These are phyloP conservation scores for Trichoderma sp. DNA, from an alignment of 2,329 filamentous ascomycete species.

Conservation along the genomic window DNA sequence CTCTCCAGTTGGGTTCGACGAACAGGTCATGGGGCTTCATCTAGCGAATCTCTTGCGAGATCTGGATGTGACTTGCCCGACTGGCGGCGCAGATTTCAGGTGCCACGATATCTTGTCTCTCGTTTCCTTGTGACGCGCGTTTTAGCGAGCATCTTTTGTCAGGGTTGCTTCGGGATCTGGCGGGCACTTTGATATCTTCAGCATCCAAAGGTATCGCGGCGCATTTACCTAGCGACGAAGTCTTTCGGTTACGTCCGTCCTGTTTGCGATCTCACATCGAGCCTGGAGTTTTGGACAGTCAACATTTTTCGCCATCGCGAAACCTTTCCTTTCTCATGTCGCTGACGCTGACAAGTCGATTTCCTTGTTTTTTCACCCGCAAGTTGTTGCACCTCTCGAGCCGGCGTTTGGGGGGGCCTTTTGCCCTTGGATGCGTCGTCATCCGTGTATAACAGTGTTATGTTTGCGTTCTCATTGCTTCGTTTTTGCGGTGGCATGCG, in stretches of 20 bases:
- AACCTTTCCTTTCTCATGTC: slow-evolving; percentile 15
- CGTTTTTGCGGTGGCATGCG: background rate
- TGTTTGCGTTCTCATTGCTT: background rate
- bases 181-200: slow-evolving; percentile 20
- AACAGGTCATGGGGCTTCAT: slow-evolving; percentile 40
- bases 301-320: slow-evolving; percentile 17
- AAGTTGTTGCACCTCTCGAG: slow-evolving; percentile 24
- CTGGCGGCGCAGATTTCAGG: background rate
- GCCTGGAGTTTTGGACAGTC: slow-evolving; percentile 30
- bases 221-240: slow-evolving; percentile 18
- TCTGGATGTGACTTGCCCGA: background rate
- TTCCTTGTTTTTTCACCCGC: slow-evolving; percentile 8
- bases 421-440: slow-evolving; percentile 19
- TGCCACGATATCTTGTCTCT: slow-evolving; percentile 23
- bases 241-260: slow-evolving; percentile 22
- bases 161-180: slow-evolving; percentile 22
- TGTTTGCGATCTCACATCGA: slow-evolving; percentile 23
- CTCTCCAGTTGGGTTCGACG: slow-evolving; percentile 38
- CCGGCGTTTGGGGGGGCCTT: slow-evolving; percentile 27
- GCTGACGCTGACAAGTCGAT: slow-evolving; percentile 13
- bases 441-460: slow-evolving; percentile 29
- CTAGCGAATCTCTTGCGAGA: slow-evolving; percentile 31
- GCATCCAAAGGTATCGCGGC: slow-evolving; percentile 16
- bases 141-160: slow-evolving; percentile 19
- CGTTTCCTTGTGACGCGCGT: slow-evolving; percentile 13